Percentiles rank a stretch among this genome's conserved stretches.
Evolutionary conservation across 2,329 filamentous ascomycete genomes (phyloP).

Genomic region (Thelonectria blattea): DNA sequence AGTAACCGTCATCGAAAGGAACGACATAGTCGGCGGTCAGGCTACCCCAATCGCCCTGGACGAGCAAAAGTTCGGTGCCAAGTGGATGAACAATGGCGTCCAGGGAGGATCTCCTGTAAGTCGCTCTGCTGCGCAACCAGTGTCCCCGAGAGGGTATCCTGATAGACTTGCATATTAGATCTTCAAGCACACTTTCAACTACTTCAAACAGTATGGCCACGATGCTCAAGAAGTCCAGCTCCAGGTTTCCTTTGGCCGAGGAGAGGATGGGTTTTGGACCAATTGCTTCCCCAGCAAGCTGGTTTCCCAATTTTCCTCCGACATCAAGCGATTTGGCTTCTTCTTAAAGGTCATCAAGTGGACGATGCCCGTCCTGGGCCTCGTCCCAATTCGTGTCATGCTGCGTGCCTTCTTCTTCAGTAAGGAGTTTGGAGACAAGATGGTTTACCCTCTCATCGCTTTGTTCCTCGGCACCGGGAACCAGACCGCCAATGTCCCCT

Average conservation of each 20-base stretch:
- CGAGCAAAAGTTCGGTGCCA: conserved; percentile 60
- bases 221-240: conserved; percentile 64
- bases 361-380: conserved; percentile 65
- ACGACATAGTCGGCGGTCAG: conserved; percentile 65
- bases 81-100: conserved; percentile 68
- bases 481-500: conserved; percentile 73
- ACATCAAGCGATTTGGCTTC: conserved; percentile 40
- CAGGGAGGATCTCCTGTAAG: conserved; percentile 59
- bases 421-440: conserved; percentile 72
- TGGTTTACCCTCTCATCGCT: conserved; percentile 74
- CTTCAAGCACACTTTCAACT: conserved; percentile 71
- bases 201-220: conserved; percentile 64
- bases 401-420: conserved; percentile 72
- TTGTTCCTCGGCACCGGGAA: conserved; percentile 79
- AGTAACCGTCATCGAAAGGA: conserved; percentile 66
- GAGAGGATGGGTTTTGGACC: conserved; percentile 65
- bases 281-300: conserved; percentile 68
- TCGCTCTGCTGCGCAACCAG: neutral
- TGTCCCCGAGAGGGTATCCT: neutral
- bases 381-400: conserved; percentile 68
- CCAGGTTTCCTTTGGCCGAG: conserved; percentile 69
- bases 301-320: conserved; percentile 59
- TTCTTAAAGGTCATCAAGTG: conserved; percentile 54
- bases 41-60: conserved; percentile 65
- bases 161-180: conserved; percentile 48